Evolutionary conservation across 1,139 yeast genomes (phyloP), one percentile per base, ranked within the genome.

Genomic region (Candida sp.): DNA sequence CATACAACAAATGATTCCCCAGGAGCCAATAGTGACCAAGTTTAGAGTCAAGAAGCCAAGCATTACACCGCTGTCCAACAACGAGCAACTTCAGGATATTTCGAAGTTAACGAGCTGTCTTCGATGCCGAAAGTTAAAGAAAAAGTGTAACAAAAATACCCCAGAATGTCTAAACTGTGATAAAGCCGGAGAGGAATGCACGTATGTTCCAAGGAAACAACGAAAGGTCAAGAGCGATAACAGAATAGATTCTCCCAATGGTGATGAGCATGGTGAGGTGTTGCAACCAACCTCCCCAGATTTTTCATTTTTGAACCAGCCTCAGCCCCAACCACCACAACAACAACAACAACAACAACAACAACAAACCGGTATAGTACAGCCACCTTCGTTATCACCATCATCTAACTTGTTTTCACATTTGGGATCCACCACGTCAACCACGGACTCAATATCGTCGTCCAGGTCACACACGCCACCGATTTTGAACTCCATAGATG

Each of bases 111-210:
- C 59, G 3, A 56, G 59, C 44, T 61, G 63, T 51, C 35, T 53
- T 5, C 38, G 56, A 31, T 61, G 65, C 49, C 47, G 84, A 48
- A 65, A 71, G 44, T 62, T 79, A 44, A 81, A 81, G 64, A 80
- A 78, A 61, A 78, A 76, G 56, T 81, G 86, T 58, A 68, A 80
- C 2, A 75, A 77, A 55, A 69, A 71, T 22, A 51, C 66, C 2
- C 83, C 84, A 0, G 66, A 60, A n/a, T 81, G 86, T 55, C 50
- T 57, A 7, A 77, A 76, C 54, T 81, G 86, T 57, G 52, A 50
- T 11, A 73, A 68, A 51, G 72, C 75, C 3, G 65, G 67, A 4
- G 73, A 67, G 48, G 47, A 46, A 3, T 81, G 86, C 60, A 67
- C 64, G 23, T 81, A 81, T 56, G 73, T 78, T 3, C 82, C 66